A percentile compares a stretch with the other conserved stretches of the same genome.
Conservation (phyloP, 306 rosid species). For the Nissolia schottii region DNA sequence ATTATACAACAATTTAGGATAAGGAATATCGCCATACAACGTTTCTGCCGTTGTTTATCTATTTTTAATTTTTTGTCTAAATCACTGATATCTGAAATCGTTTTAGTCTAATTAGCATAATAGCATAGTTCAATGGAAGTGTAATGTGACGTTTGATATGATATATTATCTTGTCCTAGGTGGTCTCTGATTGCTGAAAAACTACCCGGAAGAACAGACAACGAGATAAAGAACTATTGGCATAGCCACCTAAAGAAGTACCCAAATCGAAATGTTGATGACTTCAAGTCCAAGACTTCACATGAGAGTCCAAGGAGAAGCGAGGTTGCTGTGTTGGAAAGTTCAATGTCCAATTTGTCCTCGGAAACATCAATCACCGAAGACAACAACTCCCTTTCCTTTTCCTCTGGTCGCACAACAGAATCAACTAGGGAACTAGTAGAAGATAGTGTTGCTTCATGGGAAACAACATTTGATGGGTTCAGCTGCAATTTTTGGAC, state of each 20-base stretch:
- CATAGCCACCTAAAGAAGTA: constrained; percentile 56
- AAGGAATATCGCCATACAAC: neutral
- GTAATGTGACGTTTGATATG: neutral
- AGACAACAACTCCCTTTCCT: constrained; percentile 3
- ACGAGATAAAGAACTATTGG: constrained; percentile 69
- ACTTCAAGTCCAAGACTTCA: neutral
- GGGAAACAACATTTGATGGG: constrained; percentile 19
- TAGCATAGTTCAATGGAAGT: neutral
- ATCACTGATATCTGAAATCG: no score
- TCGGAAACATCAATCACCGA: constrained; percentile 17
- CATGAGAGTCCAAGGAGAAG: neutral
- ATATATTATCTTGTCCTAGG: constrained; percentile 9
- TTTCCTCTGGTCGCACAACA: constrained; percentile 6
- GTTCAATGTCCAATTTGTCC: constrained; percentile 26
- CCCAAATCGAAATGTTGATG: neutral
- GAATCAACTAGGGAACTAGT: constrained; percentile 11
- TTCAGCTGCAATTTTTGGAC: constrained; percentile 51
- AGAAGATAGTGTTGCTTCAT: constrained; percentile 6
- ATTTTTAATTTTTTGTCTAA: no score
- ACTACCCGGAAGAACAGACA: constrained; percentile 68
- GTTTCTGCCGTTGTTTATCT: no score
- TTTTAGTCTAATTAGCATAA: no score
- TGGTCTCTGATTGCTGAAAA: constrained; percentile 65
- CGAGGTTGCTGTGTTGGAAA: constrained; percentile 27
- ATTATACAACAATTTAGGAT: neutral